Evolutionary conservation across 495 filamentous ascomycete species (phyloP).

Genomic region (Thermothielavioides terrestris): DNA sequence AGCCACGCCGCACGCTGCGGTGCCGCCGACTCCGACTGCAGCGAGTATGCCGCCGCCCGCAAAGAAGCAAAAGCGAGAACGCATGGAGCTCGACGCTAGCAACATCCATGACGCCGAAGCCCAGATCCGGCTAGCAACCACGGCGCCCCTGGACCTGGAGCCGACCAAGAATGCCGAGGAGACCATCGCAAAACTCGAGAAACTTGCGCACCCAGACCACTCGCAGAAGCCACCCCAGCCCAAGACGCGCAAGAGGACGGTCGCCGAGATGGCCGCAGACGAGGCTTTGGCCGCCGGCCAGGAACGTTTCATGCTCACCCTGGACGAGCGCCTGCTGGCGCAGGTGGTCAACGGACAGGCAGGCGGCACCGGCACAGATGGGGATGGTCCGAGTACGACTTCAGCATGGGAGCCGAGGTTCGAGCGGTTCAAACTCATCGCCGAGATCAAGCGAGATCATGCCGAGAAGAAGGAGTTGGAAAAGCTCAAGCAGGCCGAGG

Average conservation of each 20-base stretch:
- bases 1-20: constrained; percentile 54
- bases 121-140: constrained; percentile 59
- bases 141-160: constrained; percentile 65
- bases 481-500: constrained; percentile 51
- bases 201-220: constrained; percentile 67
- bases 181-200: constrained; percentile 57
- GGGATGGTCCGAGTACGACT: constrained; percentile 63
- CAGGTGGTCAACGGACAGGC: constrained; percentile 47
- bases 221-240: constrained; percentile 65
- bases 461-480: constrained; percentile 62
- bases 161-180: constrained; percentile 60
- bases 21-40: constrained; percentile 52
- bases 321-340: constrained; percentile 73
- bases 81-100: constrained; percentile 64
- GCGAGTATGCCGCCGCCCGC: constrained; percentile 47
- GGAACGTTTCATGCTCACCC: constrained; percentile 84
- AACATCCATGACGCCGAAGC: constrained; percentile 68
- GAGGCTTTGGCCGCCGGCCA: constrained; percentile 82
- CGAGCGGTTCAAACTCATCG: constrained; percentile 81
- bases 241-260: constrained; percentile 85
- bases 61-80: constrained; percentile 58
- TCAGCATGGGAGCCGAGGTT: constrained; percentile 76
- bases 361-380: constrained; percentile 53
- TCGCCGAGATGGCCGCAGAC: constrained; percentile 88
- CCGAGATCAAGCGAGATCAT: constrained; percentile 69